A percentile compares a stretch with the other conserved stretches of the same genome.
These are phyloP conservation scores for Penicillium chermesinum DNA, from an alignment of 495 filamentous ascomycete species.

Conservation along the genomic window DNA sequence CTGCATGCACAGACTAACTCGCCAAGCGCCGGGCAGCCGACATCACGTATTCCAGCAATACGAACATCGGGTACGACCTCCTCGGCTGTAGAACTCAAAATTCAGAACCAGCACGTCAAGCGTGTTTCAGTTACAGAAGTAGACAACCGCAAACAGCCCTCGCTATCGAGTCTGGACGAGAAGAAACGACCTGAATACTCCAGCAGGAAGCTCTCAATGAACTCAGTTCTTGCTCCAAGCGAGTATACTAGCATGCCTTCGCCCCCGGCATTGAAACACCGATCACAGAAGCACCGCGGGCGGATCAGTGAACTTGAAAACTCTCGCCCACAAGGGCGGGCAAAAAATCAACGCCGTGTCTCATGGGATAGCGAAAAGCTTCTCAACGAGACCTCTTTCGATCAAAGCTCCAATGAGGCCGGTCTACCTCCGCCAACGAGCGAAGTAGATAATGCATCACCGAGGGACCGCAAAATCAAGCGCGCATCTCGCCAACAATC, in stretches of 20 bases:
- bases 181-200: slow-evolving; percentile 29
- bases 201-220: slow-evolving; percentile 27
- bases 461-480: slow-evolving; percentile 20
- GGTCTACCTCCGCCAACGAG: slow-evolving; percentile 1
- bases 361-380: slow-evolving; percentile 44
- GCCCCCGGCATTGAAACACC: slow-evolving; percentile 41
- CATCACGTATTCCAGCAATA: slow-evolving; percentile 34
- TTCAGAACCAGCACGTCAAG: slow-evolving; percentile 38
- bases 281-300: slow-evolving; percentile 40
- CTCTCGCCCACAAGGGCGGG: slow-evolving; percentile 15
- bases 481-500: slow-evolving; percentile 5
- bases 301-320: slow-evolving; percentile 22
- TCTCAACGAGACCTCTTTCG: slow-evolving; percentile 23
- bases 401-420: slow-evolving; percentile 8
- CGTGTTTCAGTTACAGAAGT: slow-evolving; percentile 36
- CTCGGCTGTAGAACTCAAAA: slow-evolving; percentile 33
- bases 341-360: slow-evolving; percentile 36
- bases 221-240: slow-evolving; percentile 20
- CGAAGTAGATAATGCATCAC: slow-evolving; percentile 13
- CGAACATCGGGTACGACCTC: slow-evolving; percentile 19
- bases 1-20: slow-evolving; percentile 1
- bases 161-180: slow-evolving; percentile 31
- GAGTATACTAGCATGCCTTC: slow-evolving; percentile 33
- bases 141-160: slow-evolving; percentile 33
- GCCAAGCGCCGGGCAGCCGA: neutral